A percentile compares a stretch with the other conserved stretches of the same genome.
Conservation (phyloP, 805 yeast genomes). For the Yamadazyma phyllophila region DNA sequence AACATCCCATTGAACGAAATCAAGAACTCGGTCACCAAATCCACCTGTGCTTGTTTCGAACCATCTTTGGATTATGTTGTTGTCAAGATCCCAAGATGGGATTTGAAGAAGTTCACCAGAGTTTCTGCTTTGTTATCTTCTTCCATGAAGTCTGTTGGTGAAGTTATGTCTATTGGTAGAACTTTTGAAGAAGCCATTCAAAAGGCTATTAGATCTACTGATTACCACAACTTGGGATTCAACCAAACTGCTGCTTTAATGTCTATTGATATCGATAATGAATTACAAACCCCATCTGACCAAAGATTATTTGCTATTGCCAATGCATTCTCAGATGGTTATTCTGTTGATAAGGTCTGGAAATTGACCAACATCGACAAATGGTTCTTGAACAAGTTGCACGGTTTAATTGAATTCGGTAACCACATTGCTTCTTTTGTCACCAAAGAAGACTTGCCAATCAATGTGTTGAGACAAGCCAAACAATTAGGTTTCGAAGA, state of each 20-base stretch:
- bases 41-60: slow-evolving; percentile 94
- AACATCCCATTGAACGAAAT: slow-evolving; percentile 90
- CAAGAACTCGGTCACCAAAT: slow-evolving; percentile 91
- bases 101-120: slow-evolving; percentile 89
- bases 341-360: slow-evolving; percentile 88
- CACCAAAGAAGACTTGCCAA: slow-evolving; percentile 60
- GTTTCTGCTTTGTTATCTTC: slow-evolving; percentile 86
- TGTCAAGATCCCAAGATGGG: slow-evolving; percentile 98
- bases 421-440: slow-evolving; percentile 56
- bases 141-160: slow-evolving; percentile 98
- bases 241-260: slow-evolving; percentile 77
- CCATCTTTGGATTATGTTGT: slow-evolving; percentile 97
- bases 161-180: slow-evolving; percentile 98
- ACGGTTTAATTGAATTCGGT: slow-evolving; percentile 71
- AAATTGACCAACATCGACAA: slow-evolving; percentile 90
- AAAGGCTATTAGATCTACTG: slow-evolving; percentile 95
- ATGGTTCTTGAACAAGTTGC: slow-evolving; percentile 91
- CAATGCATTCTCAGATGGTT: slow-evolving; percentile 85
- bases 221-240: slow-evolving; percentile 94
- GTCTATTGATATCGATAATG: slow-evolving; percentile 90
- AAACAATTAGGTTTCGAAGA: slow-evolving; percentile 97
- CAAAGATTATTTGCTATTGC: slow-evolving; percentile 96
- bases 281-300: slow-evolving; percentile 95
- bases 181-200: slow-evolving; percentile 96
- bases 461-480: slow-evolving; percentile 69